Base-by-base conservation (phyloP, 371 early-diverging fungal genomes). In the Apophysomyces sp. region DNA sequence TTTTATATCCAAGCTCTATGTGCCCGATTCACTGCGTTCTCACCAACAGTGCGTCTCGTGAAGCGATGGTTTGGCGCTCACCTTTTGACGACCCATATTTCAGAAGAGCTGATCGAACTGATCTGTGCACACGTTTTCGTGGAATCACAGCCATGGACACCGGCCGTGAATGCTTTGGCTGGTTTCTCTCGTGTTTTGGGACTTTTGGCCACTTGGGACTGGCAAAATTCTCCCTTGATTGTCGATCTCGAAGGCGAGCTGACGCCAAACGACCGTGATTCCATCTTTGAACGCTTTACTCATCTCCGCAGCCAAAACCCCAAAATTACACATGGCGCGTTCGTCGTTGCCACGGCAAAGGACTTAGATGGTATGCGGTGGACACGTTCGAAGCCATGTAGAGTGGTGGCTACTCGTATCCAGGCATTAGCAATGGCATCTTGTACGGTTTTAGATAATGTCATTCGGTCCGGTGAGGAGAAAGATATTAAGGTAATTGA, bases 11-110 rank as follows among this genome's bases (percentile, higher is more conserved):
- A 89, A 64, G 85, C 85, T n/a, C 73, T 90, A 37, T 86, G 88
- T 69, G 86, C 87, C 39, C 77, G 77, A 59, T 84, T 79, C 62
- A 86, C 90, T 28, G 84, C 89, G 0, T 82, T 84, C 24, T 89
- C 92, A 18, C 67, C 82, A 32, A 89, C 91, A 0, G 82, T 93
- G 30, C 88, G 96, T 13, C 72, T 97, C 27, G 74, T 86, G 18
- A 96, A 96, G 80, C 86, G 94, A 56, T 98, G 95, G 94, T 75
- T 95, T 39, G 81, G 86, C 9, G 79, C 91, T 28, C 96, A 96
- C 61, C 60, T 93, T 65, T 68, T 89, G 24, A 74, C 85, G 15
- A 68, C 73, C 32, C 88, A 85, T 32, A 62, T 85, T 2, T 70
- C 74, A 11, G 87, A 87, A 26, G 90, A 91, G 60, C 64, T 86